Evolutionary conservation across 805 yeast genomes (phyloP), one percentile per base, ranked within the genome.

Genomic region (Brettanomyces custersianus): DNA sequence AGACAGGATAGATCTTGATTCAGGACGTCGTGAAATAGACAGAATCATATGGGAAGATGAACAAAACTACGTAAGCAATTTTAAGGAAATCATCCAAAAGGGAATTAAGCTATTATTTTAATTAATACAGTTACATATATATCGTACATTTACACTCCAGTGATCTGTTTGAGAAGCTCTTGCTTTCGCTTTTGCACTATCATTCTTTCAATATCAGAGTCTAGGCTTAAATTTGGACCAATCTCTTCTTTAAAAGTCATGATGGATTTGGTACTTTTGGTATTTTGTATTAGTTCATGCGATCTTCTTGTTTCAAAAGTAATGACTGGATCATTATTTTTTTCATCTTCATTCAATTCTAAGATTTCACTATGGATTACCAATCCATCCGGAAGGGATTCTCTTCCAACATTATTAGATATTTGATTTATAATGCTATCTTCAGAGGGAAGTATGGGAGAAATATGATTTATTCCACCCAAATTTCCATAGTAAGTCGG

Each of bases 21-120:
- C 85, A 0, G 95, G 95, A 2, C 64, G 95, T 47, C 67, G 92
- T 34, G 95, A 85, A 52, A 74, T 79, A 59, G 95, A 86, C 56
- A 63, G 86, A 33, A 72, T 72, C 43, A 74, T 77, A 17, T 84
- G 94, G 94, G 85, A 79, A 45, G 92, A 84, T 39, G 84, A 82
- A 35, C 63, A 44, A 36, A 47, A 54, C 27, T 58, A 59, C 35
- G 43, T 49, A 16, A 50, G 51, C 26, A 62, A 50, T 33, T 50
- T 60, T 26, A 53, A 46, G 31, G 66, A 60, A 34, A 44, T 54
- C 16, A 18, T 58, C 16, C 34, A 32, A 3, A 57, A 48, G 35
- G 46, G 43, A n/a, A 32, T 51, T 6, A 42, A 39, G 19, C 37
- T 50, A 6, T 25, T 49, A 13, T 34, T 50, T 13, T 49, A 46